Evolutionary conservation across 352 stramenopile species (phyloP).

Genomic region (Phytophthora hibernalis): DNA sequence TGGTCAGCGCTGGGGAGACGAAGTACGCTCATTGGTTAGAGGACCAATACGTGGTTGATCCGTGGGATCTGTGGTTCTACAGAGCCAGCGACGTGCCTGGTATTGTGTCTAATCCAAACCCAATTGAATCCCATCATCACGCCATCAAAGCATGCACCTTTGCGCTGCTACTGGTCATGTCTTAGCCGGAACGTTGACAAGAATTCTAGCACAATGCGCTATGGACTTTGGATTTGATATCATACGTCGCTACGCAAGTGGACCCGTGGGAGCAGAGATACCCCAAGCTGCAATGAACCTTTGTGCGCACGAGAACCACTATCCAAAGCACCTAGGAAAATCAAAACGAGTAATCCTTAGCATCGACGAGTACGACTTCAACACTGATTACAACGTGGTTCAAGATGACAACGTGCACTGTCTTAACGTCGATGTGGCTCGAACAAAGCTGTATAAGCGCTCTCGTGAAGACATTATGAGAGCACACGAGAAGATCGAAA

Average conservation of each 20-base stretch:
- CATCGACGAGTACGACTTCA: constrained; percentile 7
- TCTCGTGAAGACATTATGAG: too few species aligned
- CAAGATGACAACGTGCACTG: constrained; percentile 10
- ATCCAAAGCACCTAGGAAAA: neutral
- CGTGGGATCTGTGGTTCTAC: constrained; percentile 16
- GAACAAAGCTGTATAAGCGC: neutral
- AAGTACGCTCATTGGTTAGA: constrained; percentile 13
- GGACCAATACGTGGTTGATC: neutral
- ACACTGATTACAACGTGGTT: constrained; percentile 4
- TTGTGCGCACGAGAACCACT: neutral
- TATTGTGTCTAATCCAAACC: constrained; percentile 9
- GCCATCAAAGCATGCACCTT: constrained; percentile 10
- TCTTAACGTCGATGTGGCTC: neutral
- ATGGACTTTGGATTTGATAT: neutral
- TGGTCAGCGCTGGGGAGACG: neutral
- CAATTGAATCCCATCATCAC: constrained; percentile 7
- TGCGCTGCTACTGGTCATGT: neutral
- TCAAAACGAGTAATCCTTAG: neutral
- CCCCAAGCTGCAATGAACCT: neutral
- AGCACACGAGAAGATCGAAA: constrained; percentile 11
- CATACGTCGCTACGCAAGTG: neutral
- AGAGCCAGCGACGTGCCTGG: constrained; percentile 1
- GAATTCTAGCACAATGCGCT: constrained; percentile 5
- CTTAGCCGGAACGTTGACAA: constrained; percentile 2
- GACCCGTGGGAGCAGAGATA: neutral